Evolutionary conservation across 1,139 yeast genomes (phyloP), one percentile per base, ranked within the genome.

Genomic region (Suhomyces choctaworum): DNA sequence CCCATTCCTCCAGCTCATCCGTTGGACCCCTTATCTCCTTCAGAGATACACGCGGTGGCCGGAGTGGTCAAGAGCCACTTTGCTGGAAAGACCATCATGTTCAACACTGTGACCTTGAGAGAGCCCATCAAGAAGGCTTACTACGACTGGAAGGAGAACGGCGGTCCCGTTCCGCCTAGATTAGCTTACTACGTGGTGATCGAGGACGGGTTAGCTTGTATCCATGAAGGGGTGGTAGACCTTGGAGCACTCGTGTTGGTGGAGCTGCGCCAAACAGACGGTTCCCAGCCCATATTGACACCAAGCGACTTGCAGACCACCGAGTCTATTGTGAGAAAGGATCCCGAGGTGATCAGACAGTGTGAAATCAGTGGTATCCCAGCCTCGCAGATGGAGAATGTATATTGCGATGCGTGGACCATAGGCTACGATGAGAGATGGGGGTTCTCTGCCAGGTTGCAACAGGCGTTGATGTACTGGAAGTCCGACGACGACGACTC

Each of bases 381-480:
- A 37, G 73, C 70, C 26, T 61, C 60, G 32, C 82, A 82, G 29
- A 83, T 84, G 86, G 68, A 76, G 60, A 76, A 79, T 51, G 75
- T 82, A 37, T 83, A 81, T 69, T 83, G 92, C 66, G 94, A 84
- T 54, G 90, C 82, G 50, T 84, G 83, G 96, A 82, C 92, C 32
- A 82, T 84, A 54, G 92, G 92, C 40, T 82, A 79, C 56, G 94
- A 84, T 56, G 92, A 82, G 61, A 75, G 92, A 63, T 83, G 89
- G 80, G 94, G 89, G 30, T 76, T 82, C 32, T 70, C 80, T 32
- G 80, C 80, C 54, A 73, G 94, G 61, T 73, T 84, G 46, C 92
- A 83, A 61, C 94, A 84, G 61, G 90, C 90, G 25, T 73, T 83
- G 60, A 73, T 84, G 76, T 84, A 82, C 66, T 83, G 80, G 73